Evolutionary conservation across 1,284 basidiomycete genomes (phyloP).

Genomic region (Exobasidium cylindrosporum): DNA sequence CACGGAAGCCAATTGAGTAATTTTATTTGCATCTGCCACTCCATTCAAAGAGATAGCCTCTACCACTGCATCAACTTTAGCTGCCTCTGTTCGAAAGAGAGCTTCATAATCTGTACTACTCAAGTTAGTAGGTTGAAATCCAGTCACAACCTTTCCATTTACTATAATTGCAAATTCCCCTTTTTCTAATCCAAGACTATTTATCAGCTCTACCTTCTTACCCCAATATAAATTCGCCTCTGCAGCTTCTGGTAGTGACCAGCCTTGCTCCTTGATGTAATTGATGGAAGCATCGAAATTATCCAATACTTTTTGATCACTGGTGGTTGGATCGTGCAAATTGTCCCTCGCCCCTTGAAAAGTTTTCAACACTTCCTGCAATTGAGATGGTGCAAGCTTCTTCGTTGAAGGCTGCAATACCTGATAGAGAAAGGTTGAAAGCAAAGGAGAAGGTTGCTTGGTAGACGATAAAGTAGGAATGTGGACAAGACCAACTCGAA

Average conservation of each 20-base stretch:
- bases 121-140: background rate
- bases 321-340: too few species aligned
- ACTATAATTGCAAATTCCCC: slow-evolving; percentile 14
- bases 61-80: slow-evolving; percentile 4
- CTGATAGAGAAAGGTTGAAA: background rate
- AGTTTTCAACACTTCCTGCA: too few species aligned
- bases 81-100: slow-evolving; percentile 14
- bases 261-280: too few species aligned
- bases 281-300: too few species aligned
- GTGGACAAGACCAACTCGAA: background rate
- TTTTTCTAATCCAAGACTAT: background rate
- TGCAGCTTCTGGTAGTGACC: too few species aligned
- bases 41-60: background rate
- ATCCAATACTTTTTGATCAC: background rate
- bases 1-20: slow-evolving; percentile 17
- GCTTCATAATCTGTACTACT: slow-evolving; percentile 15
- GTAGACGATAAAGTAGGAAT: background rate
- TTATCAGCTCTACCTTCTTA: too few species aligned
- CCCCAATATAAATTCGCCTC: too few species aligned
- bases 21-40: slow-evolving; percentile 9
- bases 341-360: too few species aligned
- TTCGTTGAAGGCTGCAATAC: too few species aligned
- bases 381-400: background rate
- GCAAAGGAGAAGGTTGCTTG: background rate
- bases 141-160: slow-evolving; percentile 18